A percentile compares a stretch with the other conserved stretches of the same genome.
Conservation (phyloP, 2,329 filamentous ascomycete genomes). For the Fusarium coicis region DNA sequence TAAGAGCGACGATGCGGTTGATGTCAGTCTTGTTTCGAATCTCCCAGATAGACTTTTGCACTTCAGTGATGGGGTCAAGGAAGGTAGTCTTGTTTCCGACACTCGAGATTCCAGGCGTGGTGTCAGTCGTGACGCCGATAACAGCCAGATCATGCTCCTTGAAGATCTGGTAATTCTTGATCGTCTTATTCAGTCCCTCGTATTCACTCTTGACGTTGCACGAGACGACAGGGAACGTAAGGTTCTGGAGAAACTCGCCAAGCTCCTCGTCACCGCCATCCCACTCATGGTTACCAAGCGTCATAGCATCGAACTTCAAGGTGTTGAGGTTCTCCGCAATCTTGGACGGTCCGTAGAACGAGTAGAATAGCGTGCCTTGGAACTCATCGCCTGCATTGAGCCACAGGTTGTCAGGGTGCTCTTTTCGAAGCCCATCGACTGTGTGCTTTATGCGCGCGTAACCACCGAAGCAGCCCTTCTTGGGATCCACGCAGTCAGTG, state of each 20-base stretch:
- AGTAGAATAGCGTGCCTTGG: constrained; percentile 75
- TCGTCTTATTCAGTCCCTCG: constrained; percentile 67
- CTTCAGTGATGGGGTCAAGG: constrained; percentile 64
- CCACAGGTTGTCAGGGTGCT: constrained; percentile 69
- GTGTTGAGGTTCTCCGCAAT: constrained; percentile 74
- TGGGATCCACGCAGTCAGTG: constrained; percentile 67
- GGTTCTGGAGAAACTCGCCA: constrained; percentile 69
- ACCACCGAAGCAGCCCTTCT: constrained; percentile 70
- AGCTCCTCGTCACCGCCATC: constrained; percentile 72
- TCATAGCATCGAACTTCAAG: constrained; percentile 75
- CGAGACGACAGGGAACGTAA: constrained; percentile 72
- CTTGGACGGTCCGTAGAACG: constrained; percentile 74
- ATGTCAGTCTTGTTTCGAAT: constrained; percentile 71
- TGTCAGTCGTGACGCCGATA: constrained; percentile 72
- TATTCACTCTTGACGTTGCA: constrained; percentile 72
- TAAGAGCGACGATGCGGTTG: constrained; percentile 72
- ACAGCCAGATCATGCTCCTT: constrained; percentile 69
- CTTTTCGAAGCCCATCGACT: constrained; percentile 65
- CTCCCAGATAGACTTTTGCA: constrained; percentile 70
- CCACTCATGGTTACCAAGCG: constrained; percentile 74
- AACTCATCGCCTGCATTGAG: constrained; percentile 77
- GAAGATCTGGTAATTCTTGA: constrained; percentile 74
- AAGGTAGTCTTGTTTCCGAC: constrained; percentile 69
- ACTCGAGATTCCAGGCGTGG: constrained; percentile 67
- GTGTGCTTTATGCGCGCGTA: constrained; percentile 72